phyloP scores from a whole-genome alignment of 768 basidiomycete genomes.

The Rhodotorula sphaerocarpa region DNA sequence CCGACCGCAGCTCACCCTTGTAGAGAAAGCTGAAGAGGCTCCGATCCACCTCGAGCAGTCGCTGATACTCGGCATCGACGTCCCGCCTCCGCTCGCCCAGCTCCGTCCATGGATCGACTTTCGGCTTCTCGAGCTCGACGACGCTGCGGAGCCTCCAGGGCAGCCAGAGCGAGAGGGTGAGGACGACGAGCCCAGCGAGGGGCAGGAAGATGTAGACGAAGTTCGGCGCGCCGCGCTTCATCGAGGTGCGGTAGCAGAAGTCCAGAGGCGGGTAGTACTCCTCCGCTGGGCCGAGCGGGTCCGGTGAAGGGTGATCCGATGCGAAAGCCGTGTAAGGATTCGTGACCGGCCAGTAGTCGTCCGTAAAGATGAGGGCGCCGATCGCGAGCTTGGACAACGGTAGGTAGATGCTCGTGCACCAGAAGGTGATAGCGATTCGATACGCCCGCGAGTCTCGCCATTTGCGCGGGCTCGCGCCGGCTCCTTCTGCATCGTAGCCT shows the following conservation, averaged over 20 bases:
- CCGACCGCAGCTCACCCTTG: constrained; percentile 47
- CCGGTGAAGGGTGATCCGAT: constrained; percentile 49
- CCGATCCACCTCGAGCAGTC: constrained; percentile 55
- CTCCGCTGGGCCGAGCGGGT: constrained; percentile 53
- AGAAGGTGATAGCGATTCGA: constrained; percentile 57
- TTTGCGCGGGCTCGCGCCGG: constrained; percentile 48
- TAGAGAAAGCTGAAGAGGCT: constrained; percentile 68
- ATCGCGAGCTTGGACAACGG: constrained; percentile 70
- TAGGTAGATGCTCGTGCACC: constrained; percentile 62
- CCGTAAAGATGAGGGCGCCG: constrained; percentile 64
- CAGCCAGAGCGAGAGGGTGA: constrained; percentile 54
- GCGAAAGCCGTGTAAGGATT: constrained; percentile 62
- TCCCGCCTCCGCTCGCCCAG: constrained; percentile 57
- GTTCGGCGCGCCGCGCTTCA: constrained; percentile 55
- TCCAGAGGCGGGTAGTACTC: constrained; percentile 58
- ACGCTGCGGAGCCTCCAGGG: constrained; percentile 57
- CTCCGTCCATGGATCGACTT: constrained; percentile 61
- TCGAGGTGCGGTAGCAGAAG: constrained; percentile 72
- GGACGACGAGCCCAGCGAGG: constrained; percentile 52
- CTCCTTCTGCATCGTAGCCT: constrained; percentile 35
- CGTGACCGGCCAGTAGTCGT: constrained; percentile 59
- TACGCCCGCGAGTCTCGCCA: constrained; percentile 49
- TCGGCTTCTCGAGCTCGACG: constrained; percentile 55
- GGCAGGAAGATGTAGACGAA: constrained; percentile 58
- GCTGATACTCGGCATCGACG: constrained; percentile 54